Conservation (phyloP, 257 asterid species). For the Galeopsis tetrahit region DNA sequence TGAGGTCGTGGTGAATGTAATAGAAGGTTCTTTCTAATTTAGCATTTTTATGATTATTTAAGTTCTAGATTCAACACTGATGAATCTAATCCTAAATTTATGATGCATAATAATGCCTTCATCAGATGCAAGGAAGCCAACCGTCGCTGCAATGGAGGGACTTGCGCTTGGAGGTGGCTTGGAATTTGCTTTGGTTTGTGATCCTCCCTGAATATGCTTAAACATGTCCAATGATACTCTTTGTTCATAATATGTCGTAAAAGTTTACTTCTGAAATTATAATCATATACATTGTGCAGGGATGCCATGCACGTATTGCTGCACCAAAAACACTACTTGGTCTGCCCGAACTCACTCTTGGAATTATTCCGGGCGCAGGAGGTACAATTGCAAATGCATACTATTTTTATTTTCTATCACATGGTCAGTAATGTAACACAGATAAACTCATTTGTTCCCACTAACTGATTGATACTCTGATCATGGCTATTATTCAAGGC, state of each 20-base stretch:
- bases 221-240: constrained; percentile 9
- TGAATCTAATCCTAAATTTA: constrained; percentile 21
- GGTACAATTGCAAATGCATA: constrained; percentile 48
- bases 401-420: constrained; percentile 20
- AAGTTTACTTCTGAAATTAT: constrained; percentile 9
- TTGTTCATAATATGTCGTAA: constrained; percentile 21
- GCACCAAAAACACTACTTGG: constrained; percentile 80
- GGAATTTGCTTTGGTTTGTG: constrained; percentile 87
- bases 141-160: constrained; percentile 92
- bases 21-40: constrained; percentile 66
- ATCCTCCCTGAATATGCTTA: constrained; percentile 24
- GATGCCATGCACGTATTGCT: constrained; percentile 95
- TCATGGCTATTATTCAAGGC: constrained; percentile 53
- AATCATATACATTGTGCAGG: constrained; percentile 52
- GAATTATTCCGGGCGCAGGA: constrained; percentile 95
- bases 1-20: constrained; percentile 54
- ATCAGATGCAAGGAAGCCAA: constrained; percentile 88
- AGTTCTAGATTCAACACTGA: constrained; percentile 4
- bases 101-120: constrained; percentile 34
- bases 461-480: constrained; percentile 26
- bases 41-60: constrained; percentile 22
- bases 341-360: constrained; percentile 96
- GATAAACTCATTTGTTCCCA: constrained; percentile 27
- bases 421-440: constrained; percentile 25
- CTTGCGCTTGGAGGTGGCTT: constrained; percentile 99